Evolutionary conservation across 805 yeast genomes (phyloP), one percentile per base, ranked within the genome.

Genomic region (Barnettozyma populi): DNA sequence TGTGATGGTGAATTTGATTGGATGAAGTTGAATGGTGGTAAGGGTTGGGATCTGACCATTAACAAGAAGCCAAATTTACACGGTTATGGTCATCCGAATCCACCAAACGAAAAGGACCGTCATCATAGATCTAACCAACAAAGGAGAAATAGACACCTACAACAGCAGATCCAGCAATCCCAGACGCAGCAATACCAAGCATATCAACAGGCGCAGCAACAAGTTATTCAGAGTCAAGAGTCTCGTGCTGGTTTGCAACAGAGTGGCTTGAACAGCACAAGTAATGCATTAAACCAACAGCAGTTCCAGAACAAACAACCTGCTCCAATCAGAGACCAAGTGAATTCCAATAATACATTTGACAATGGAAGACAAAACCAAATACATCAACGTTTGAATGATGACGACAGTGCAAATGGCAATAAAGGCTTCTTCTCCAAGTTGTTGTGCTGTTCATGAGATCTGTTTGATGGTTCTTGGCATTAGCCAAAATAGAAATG

Each of bases 1-100:
- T 80, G 81, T 50, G 89, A 84, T 61, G 86, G 79, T 10, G 78
- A 76, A 52, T 86, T 83, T 59, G 95, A 86, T 61, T 85, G 95
- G 95, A 79, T 83, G 82, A 82, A 77, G 57, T 73, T 86, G 56
- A 86, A 86, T 61, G 79, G 80, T 44, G 94, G 94, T 42, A 77
- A 78, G 61, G 94, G 94, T 16, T 86, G 94, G 94, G 89, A 85
- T 62, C 76, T 86, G 59, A 62, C 74, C 51, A 77, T 84, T 51
- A 86, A 86, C 62, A 84, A 82, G 63, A 84, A 87, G 61, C 88
- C 87, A 41, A 86, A 86, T 66, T 67, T 86, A 54, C 89, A 86
- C 63, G 95, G 95, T 5, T 86, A 86, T 62, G 94, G 94, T 24
- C 80, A 81, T 62, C 85, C 86, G 44, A 79, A 72, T 51, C 84